Evolutionary conservation across 2,329 filamentous ascomycete genomes (phyloP).

Genomic region (Pseudogymnoascus sp.): DNA sequence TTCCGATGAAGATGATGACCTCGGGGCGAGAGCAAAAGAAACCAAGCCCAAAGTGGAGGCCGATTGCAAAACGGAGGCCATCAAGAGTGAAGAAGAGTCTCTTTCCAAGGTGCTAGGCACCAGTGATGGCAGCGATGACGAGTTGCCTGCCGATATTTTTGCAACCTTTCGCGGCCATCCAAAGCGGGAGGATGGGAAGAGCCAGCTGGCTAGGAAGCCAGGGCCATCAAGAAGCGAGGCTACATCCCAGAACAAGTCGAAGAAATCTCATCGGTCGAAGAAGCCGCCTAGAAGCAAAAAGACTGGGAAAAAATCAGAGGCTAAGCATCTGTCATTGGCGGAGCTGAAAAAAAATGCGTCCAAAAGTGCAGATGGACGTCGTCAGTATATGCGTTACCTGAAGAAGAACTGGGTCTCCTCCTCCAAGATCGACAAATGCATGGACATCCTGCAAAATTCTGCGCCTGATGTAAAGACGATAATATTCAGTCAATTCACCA

Average conservation of each 20-base stretch:
- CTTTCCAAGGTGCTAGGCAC: not conserved
- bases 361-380: constrained; percentile 55
- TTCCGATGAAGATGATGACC: constrained; percentile 21
- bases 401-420: constrained; percentile 66
- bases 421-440: constrained; percentile 47
- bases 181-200: constrained; percentile 9
- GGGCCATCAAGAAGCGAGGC: not conserved
- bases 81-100: not conserved
- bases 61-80: not conserved
- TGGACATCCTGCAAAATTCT: constrained; percentile 29
- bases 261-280: constrained; percentile 10
- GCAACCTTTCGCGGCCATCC: not conserved
- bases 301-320: constrained; percentile 25
- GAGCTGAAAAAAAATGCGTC: constrained; percentile 60
- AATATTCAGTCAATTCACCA: constrained; percentile 76
- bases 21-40: constrained; percentile 15
- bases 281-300: constrained; percentile 20
- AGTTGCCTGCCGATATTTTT: constrained; percentile 1
- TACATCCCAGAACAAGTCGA: not conserved
- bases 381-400: constrained; percentile 65
- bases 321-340: constrained; percentile 43
- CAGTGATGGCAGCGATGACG: constrained; percentile 1
- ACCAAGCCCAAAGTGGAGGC: not conserved
- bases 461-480: constrained; percentile 62
- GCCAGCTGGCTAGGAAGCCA: not conserved